Evolutionary conservation across 306 rosid genomes (phyloP).

Genomic region (Elaeagnus macrophylla): DNA sequence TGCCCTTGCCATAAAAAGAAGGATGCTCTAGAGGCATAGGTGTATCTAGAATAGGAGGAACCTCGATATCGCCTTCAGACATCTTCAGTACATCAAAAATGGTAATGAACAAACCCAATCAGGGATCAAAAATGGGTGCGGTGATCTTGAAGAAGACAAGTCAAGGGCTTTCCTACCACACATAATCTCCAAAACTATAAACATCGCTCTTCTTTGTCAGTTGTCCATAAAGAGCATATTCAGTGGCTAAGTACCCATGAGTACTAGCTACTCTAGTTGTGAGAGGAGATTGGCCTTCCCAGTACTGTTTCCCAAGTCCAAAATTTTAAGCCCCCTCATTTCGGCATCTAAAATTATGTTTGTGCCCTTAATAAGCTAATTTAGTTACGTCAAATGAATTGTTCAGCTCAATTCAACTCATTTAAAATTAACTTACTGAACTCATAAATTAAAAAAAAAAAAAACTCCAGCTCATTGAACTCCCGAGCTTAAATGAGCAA

Average conservation of each 20-base stretch:
- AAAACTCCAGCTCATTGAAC: too few species aligned
- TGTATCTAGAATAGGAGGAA: constrained; percentile 78
- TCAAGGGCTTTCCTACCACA: constrained; percentile 93
- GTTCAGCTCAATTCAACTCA: too few species aligned
- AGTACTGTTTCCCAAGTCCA: constrained; percentile 81
- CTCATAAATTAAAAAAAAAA: too few species aligned
- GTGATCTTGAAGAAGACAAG: constrained; percentile 57
- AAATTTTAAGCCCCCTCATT: constrained; percentile 88
- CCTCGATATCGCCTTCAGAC: constrained; percentile 92
- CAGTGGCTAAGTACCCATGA: constrained; percentile 92
- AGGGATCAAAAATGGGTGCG: constrained; percentile 61
- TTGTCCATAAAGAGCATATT: constrained; percentile 90
- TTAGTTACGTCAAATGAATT: too few species aligned
- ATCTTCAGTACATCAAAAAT: constrained; percentile 81
- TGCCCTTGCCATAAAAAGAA: constrained; percentile 31
- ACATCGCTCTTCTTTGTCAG: constrained; percentile 96
- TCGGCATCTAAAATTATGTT: constrained; percentile 79
- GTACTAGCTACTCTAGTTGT: constrained; percentile 97
- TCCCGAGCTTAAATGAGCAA: too few species aligned
- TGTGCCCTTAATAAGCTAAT: constrained; percentile 78
- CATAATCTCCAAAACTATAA: constrained; percentile 95
- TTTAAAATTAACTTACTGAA: too few species aligned
- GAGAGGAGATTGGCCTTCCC: constrained; percentile 96
- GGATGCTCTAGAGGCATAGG: constrained; percentile 91
- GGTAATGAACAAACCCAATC: constrained; percentile 97